Evolutionary conservation across 2,329 filamentous ascomycete genomes (phyloP).

Genomic region (Claviceps paspali): DNA sequence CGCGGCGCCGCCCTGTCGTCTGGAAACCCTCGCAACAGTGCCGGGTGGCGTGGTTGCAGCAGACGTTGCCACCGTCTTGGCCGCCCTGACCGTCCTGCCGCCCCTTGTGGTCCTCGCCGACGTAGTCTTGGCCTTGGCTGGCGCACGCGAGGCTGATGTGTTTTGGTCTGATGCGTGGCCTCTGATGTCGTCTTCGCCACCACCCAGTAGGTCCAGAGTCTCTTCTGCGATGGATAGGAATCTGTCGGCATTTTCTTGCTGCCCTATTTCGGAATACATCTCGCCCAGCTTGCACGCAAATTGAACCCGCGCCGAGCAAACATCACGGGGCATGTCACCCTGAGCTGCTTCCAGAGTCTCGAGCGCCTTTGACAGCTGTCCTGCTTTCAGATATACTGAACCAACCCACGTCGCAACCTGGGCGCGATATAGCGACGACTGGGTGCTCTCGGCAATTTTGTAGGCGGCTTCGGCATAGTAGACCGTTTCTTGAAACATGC

Average conservation of each 20-base stretch:
- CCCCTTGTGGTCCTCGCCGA: too few relatives aligned
- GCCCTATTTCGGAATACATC: conserved; percentile 35
- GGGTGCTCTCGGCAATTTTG: conserved; percentile 56
- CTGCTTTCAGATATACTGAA: conserved; percentile 40
- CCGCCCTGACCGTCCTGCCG: conserved; percentile 8
- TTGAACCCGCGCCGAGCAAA: conserved; percentile 19
- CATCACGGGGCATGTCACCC: conserved; percentile 29
- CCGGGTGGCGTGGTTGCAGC: conserved; percentile 11
- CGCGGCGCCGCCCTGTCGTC: conserved; percentile 7
- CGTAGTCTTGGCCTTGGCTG: conserved; percentile 6
- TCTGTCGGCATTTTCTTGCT: conserved; percentile 26
- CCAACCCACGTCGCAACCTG: conserved; percentile 40
- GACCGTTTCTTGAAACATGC: conserved; percentile 74
- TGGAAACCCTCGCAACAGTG: conserved; percentile 8
- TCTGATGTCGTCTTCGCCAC: conserved; percentile 8
- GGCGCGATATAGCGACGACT: conserved; percentile 42
- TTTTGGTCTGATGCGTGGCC: conserved; percentile 3
- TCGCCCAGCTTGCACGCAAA: conserved; percentile 41
- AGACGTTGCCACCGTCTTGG: conserved; percentile 8
- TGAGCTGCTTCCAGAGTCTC: conserved; percentile 39
- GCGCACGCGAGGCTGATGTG: conserved; percentile 3
- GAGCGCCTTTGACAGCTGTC: conserved; percentile 41
- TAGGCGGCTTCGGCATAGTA: conserved; percentile 78
- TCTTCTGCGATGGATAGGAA: conserved; percentile 34
- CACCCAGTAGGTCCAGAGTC: conserved; percentile 22